Evolutionary conservation across 2,329 filamentous ascomycete genomes (phyloP).

Genomic region (Tolypocladium amazonense): DNA sequence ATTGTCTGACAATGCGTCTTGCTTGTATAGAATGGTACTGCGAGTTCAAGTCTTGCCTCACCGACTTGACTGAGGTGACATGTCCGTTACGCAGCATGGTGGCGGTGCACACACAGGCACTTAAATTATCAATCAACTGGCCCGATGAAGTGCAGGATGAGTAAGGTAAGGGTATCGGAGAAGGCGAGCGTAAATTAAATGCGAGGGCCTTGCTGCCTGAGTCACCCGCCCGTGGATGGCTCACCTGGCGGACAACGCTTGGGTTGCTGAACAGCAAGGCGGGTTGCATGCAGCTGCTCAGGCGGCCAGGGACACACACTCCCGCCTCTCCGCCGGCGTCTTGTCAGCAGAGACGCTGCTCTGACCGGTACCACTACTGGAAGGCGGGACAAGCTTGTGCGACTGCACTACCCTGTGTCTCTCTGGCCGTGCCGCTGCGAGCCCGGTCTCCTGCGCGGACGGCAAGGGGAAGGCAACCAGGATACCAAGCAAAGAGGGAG

Average conservation of each 20-base stretch:
- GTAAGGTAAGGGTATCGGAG: not conserved
- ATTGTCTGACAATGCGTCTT: not conserved
- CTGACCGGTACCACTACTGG: not conserved
- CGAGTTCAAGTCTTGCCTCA: not conserved
- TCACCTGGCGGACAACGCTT: not conserved
- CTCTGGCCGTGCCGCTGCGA: not conserved
- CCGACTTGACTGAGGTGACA: not conserved
- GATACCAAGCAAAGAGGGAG: not conserved
- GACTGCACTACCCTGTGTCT: not conserved
- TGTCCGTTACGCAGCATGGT: not conserved
- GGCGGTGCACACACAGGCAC: not conserved
- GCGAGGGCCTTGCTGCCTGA: not conserved
- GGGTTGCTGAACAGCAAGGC: not conserved
- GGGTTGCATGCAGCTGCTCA: conserved; percentile 9
- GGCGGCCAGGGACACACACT: conserved; percentile 9
- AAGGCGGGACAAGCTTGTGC: not conserved
- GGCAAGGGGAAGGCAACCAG: not conserved
- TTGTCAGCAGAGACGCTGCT: not conserved
- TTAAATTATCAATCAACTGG: not conserved
- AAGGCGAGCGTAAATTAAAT: not conserved
- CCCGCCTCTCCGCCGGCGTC: not conserved
- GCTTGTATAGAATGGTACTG: not conserved
- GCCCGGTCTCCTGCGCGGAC: too few relatives aligned
- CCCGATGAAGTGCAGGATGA: not conserved
- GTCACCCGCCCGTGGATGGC: not conserved